These are phyloP conservation scores for Rhododendron simsii DNA, from an alignment of 148 eudicot genomes.

Conservation along the genomic window DNA sequence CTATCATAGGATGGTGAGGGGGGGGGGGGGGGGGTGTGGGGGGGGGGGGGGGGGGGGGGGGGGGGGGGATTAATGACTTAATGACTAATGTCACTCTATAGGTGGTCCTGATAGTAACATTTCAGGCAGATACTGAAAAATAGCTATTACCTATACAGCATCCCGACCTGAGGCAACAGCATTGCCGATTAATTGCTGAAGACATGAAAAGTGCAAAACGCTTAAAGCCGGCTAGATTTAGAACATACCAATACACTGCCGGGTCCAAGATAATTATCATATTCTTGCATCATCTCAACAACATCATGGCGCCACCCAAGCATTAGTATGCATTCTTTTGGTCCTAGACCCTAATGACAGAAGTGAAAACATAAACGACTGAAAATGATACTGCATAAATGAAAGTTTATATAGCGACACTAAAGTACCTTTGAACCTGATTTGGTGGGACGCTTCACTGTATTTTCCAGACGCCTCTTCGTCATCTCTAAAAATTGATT, in stretches of 20 bases:
- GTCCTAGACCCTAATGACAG: slow-evolving; percentile 60
- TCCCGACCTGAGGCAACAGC: not conserved
- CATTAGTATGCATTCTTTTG: slow-evolving; percentile 71
- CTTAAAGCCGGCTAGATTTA: not conserved
- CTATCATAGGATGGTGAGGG: not conserved
- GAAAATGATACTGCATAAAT: not conserved
- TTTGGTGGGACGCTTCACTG: slow-evolving; percentile 46
- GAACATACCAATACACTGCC: slow-evolving; percentile 87
- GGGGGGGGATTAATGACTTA: not conserved
- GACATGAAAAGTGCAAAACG: not conserved
- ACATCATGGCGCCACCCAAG: slow-evolving; percentile 94
- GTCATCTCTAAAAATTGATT: slow-evolving; percentile 24
- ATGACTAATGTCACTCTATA: not conserved
- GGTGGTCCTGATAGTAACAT: not conserved
- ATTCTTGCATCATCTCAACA: slow-evolving; percentile 79
- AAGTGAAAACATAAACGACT: slow-evolving; percentile 3
- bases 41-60: no score
- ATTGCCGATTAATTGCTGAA: not conserved
- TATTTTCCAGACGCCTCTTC: slow-evolving; percentile 45
- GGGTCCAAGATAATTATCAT: slow-evolving; percentile 91
- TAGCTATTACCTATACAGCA: not conserved
- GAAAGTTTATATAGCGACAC: not conserved
- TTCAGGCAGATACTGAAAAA: not conserved
- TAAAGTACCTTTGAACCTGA: slow-evolving; percentile 66
- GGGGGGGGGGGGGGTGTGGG: no score